These are phyloP conservation scores for Populus ilicifolia DNA, from an alignment of 345 rosid species.

Conservation along the genomic window DNA sequence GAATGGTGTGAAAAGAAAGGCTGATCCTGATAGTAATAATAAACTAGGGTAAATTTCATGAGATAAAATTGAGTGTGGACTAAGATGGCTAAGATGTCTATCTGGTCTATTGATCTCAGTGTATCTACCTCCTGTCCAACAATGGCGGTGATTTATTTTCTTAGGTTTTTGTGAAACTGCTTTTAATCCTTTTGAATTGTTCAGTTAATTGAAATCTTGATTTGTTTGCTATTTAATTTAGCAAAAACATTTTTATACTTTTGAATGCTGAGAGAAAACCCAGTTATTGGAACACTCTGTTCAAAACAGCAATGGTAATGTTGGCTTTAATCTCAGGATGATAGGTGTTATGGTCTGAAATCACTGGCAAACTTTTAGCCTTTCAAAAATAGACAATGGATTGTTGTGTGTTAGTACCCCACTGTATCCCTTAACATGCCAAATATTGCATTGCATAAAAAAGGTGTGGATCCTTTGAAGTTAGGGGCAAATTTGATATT, in stretches of 20 bases:
- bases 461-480: neutral
- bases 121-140: neutral
- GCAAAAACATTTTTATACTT: neutral
- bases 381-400: neutral
- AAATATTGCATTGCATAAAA: neutral
- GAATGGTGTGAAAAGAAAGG: neutral
- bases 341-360: neutral
- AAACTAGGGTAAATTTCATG: neutral
- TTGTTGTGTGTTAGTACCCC: neutral
- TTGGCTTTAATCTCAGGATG: neutral
- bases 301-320: neutral
- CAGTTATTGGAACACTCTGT: neutral
- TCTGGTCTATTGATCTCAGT: neutral
- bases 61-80: neutral
- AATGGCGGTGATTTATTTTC: neutral
- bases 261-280: neutral
- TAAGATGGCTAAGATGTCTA: neutral
- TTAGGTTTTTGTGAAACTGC: neutral
- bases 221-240: neutral
- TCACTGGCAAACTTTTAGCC: neutral
- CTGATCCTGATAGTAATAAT: neutral
- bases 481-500: neutral
- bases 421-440: neutral
- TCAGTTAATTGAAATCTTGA: neutral
- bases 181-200: neutral